These are phyloP conservation scores for Pleomassaria siparia DNA, from an alignment of 2,329 filamentous ascomycete species.

Conservation along the genomic window DNA sequence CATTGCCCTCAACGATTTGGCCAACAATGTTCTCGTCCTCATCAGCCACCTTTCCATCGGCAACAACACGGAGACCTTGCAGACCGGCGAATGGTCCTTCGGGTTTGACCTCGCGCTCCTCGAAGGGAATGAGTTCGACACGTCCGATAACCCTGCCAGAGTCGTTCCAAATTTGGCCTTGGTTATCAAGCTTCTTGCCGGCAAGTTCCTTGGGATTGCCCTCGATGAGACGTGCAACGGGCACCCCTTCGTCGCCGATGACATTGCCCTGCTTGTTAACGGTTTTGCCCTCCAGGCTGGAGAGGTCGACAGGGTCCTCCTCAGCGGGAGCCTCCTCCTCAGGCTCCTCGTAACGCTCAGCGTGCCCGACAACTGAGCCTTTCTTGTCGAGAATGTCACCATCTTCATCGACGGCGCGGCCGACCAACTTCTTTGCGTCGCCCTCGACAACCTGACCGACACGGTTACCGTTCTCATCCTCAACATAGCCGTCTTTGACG, in stretches of 20 bases:
- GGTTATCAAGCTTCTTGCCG: conserved; percentile 70
- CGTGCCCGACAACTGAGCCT: conserved; percentile 54
- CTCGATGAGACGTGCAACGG: conserved; percentile 66
- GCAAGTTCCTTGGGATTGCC: conserved; percentile 65
- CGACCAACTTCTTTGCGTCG: conserved; percentile 54
- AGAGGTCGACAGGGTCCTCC: conserved; percentile 48
- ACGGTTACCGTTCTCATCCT: conserved; percentile 54
- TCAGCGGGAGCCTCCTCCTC: conserved; percentile 56
- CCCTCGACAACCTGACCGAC: conserved; percentile 54
- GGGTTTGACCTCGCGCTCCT: conserved; percentile 58
- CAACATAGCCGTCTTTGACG: conserved; percentile 52
- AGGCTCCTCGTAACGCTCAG: conserved; percentile 63
- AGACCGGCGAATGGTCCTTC: conserved; percentile 55
- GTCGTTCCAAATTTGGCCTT: conserved; percentile 72
- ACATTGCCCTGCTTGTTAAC: conserved; percentile 55
- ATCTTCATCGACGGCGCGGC: conserved; percentile 54
- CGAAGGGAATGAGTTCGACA: conserved; percentile 67
- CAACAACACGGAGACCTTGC: conserved; percentile 50
- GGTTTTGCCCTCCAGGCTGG: conserved; percentile 48
- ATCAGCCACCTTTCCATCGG: conserved; percentile 52
- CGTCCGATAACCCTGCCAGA: conserved; percentile 69
- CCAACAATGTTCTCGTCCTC: conserved; percentile 56
- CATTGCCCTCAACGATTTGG: conserved; percentile 58
- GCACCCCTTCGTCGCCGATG: conserved; percentile 53
- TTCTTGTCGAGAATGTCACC: conserved; percentile 58